Base-by-base conservation (phyloP, 306 rosid species). In the Pyrus pyrifolia region DNA sequence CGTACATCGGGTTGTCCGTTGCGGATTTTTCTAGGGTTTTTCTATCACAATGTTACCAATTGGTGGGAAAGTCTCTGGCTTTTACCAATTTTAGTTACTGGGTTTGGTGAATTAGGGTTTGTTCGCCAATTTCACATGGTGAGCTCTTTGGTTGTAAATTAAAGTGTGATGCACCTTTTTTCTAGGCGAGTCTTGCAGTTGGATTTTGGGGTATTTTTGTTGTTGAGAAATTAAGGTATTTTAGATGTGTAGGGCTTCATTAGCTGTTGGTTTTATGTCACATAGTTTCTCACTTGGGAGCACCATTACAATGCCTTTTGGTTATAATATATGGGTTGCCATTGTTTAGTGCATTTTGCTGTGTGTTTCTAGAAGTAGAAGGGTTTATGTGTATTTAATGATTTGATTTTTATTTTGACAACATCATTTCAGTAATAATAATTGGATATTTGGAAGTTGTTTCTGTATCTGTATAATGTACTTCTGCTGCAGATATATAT, bases 21-120 rank as follows among this genome's bases (percentile, higher is more conserved):
- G 79, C 68, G 81, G 80, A 83, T 83, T 78, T 82, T 62, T 55
- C 83, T 87, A 86, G 89, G 93, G 88, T 88, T 89, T 75, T 73
- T 42, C 80, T 65, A 78, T 84, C 73, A 17, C 71, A 62, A 58
- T 72, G 75, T 68, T 61, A 72, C 83, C 82, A 76, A 55, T 64
- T 68, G 73, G 71, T 78, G 78, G 23, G 38, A 38, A 18, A 79
- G 78, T 85, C 80, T 60, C 14, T 76, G 70, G 87, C 70, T 88
- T 89, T 87, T 60, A 68, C 22, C 70, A 44, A 68, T 82, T 84
- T 83, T 75, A 58, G 78, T 22, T 60, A 22, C 79, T 83, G 81
- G 86, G 88, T 74, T 76, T 73, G 68, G 29, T 30, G 11, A 83
- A 22, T 88, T 88, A 86, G 81, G 88, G 91, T 75, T 85, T 82